Base-by-base conservation (phyloP, 2,329 filamentous ascomycete species). In the Xylaria sp. region DNA sequence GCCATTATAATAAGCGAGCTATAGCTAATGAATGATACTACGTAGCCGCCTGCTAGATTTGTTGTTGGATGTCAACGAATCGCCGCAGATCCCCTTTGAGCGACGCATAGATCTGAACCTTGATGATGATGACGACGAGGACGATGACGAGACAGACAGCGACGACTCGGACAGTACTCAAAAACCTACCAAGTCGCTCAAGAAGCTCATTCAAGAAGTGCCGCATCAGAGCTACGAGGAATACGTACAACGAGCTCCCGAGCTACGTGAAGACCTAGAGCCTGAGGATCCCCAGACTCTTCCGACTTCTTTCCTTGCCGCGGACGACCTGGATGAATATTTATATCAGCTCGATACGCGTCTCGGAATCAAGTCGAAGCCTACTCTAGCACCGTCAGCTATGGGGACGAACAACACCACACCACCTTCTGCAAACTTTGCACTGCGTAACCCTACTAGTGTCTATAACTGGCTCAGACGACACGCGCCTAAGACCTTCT, bases 401-500 rank as follows among this genome's bases (percentile, higher is more conserved):
- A 71, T 77, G 51, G 73, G 79, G 70, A 75, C 80, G 44, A 76
- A 67, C 15, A 64, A 75, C 56, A 73, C 75, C 27, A n/a, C 36
- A 10, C 76, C 77, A 65, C 53, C 75, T 59, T 76, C 73, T 72
- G 77, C 79, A 76, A 79, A 85, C 80, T 76, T 85, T 56, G 84
- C 85, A 31, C 79, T 93, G 27, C 87, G 87, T 58, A 98, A 98
- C 77, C 94, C 94, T 0, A 92, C 93, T 47, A 96, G 92, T 66
- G 94, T 97, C 2, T 96, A 97, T 81, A 97, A 96, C 79, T 99
- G 96, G 96, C 87, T 99, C 13, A 88, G 93, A 69, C 90, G 93
- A 76, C 86, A 97, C 79, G 90, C 93, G 66, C 92, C 94, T 2
- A 90, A 95, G 78, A 90, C 94, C 55, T 94, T 97, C 81, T 81